Conservation (phyloP, 306 rosid species). For the Ochetophila trinervis region DNA sequence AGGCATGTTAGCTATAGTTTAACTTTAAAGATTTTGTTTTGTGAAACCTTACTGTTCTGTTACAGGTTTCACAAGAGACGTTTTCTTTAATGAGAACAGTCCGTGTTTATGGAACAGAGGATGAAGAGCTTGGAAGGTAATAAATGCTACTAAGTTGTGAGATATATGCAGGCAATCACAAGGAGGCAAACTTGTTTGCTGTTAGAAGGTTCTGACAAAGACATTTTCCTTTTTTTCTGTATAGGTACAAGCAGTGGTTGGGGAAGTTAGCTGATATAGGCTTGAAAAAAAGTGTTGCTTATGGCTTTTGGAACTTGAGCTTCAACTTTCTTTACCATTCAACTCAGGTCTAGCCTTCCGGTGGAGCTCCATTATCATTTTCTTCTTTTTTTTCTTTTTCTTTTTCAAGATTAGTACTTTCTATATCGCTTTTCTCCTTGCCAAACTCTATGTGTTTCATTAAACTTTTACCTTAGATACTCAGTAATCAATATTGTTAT, state of each 20-base stretch:
- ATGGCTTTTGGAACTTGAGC: constrained; percentile 82
- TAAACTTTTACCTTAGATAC: background rate
- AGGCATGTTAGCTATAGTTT: constrained; percentile 20
- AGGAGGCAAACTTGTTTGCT: constrained; percentile 4
- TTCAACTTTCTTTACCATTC: constrained; percentile 89
- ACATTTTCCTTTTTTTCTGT: constrained; percentile 16
- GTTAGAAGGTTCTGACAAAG: constrained; percentile 23
- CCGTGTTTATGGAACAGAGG: constrained; percentile 90
- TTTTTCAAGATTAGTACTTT: constrained; percentile 1
- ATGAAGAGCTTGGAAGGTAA: constrained; percentile 80
- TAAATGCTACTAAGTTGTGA: constrained; percentile 7
- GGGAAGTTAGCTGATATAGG: constrained; percentile 78
- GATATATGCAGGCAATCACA: constrained; percentile 5
- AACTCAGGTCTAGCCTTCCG: constrained; percentile 61
- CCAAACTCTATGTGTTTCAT: constrained; percentile 12
- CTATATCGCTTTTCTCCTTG: background rate
- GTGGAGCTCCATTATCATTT: constrained; percentile 1
- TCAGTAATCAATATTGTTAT: constrained; percentile 7
- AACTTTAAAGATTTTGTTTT: constrained; percentile 10
- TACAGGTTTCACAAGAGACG: constrained; percentile 95
- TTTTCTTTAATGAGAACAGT: constrained; percentile 88
- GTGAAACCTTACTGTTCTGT: constrained; percentile 4
- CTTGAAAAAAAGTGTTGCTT: constrained; percentile 85
- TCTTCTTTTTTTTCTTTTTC: constrained; percentile 1
- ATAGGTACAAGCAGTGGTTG: constrained; percentile 81